phyloP scores from a whole-genome alignment of 495 filamentous ascomycete species.

The Aspergillus baeticus region DNA sequence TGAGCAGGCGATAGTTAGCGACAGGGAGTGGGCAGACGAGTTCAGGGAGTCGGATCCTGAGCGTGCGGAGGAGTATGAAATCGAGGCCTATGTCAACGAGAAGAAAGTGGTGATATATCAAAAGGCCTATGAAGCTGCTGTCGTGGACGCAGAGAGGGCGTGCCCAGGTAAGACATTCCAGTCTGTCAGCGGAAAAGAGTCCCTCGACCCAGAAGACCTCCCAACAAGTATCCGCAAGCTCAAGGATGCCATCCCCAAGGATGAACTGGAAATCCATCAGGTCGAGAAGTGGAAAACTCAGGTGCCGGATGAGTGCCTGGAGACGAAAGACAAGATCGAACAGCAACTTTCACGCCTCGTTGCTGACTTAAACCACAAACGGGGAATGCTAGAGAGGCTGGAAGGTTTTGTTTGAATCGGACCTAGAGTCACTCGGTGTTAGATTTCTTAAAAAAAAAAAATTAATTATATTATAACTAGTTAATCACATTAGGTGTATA shows the following conservation, averaged over 20 bases:
- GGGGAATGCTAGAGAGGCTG: too few species aligned
- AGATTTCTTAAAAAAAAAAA: too few species aligned
- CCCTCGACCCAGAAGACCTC: neutral
- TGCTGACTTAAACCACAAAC: too few species aligned
- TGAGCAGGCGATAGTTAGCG: neutral
- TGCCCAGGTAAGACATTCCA: conserved; percentile 2
- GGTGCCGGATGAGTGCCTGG: too few species aligned
- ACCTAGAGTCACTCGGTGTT: neutral
- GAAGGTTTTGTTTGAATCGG: too few species aligned
- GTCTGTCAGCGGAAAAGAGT: neutral
- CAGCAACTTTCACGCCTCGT: too few species aligned
- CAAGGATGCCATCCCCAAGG: neutral
- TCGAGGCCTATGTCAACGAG: neutral
- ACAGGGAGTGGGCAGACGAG: neutral
- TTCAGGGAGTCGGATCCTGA: neutral
- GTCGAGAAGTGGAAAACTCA: too few species aligned
- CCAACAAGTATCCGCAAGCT: neutral
- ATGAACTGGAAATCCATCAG: neutral
- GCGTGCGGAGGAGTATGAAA: neutral
- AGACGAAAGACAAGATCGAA: too few species aligned
- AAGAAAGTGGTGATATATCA: neutral
- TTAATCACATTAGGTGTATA: too few species aligned
- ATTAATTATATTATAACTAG: too few species aligned
- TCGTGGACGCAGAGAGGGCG: neutral
- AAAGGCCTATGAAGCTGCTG: neutral